Conservation (phyloP, 345 rosid genomes). For the Citrus mangshanensis region DNA sequence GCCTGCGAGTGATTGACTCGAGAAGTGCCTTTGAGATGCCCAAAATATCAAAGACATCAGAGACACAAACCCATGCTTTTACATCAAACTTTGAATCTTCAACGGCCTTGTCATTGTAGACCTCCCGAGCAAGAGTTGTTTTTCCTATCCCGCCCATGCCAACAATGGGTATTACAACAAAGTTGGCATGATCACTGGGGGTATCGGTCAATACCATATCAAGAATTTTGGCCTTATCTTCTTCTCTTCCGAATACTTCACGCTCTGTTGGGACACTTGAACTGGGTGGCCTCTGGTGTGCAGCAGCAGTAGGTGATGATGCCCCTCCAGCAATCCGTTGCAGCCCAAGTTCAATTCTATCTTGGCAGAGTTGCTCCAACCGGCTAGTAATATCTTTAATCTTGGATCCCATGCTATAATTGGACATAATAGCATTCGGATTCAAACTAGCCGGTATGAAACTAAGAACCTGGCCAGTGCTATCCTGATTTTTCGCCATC, state of each 20-base stretch:
- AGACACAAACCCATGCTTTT: slow-evolving; percentile 4
- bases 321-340: background rate
- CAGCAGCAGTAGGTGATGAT: background rate
- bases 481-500: background rate
- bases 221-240: background rate
- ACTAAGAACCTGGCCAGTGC: background rate
- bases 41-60: background rate
- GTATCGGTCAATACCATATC: background rate
- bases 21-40: slow-evolving; percentile 1
- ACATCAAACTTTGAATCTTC: background rate
- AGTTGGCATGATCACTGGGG: background rate
- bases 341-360: background rate
- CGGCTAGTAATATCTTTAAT: background rate
- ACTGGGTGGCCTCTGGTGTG: background rate
- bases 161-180: background rate
- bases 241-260: background rate
- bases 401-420: background rate
- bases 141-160: slow-evolving; percentile 3
- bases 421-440: background rate
- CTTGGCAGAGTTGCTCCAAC: background rate
- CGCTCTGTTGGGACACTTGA: background rate
- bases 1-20: background rate
- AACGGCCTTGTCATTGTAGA: background rate
- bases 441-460: background rate
- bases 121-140: background rate